Conservation (phyloP, 2,329 filamentous ascomycete genomes). For the Alternaria sp. region DNA sequence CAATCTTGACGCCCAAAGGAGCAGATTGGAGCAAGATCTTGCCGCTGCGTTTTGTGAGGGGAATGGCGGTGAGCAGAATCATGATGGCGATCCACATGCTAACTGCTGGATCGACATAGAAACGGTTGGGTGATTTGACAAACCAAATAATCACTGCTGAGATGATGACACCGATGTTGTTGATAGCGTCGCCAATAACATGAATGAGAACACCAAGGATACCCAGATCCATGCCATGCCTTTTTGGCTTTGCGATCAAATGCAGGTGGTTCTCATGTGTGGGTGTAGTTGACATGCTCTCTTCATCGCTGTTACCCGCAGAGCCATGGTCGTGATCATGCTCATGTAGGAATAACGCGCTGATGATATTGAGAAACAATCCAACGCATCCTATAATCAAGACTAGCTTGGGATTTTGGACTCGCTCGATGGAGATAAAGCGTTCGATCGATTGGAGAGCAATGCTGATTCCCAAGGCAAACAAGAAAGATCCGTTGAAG, state of each 20-base stretch:
- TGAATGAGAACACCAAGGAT: conserved; percentile 77
- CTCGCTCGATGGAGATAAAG: conserved; percentile 65
- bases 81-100: conserved; percentile 76
- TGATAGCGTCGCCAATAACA: conserved; percentile 75
- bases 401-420: conserved; percentile 72
- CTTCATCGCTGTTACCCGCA: conserved; percentile 28
- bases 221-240: conserved; percentile 65
- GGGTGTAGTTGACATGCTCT: conserved; percentile 18
- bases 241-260: conserved; percentile 29
- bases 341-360: conserved; percentile 69
- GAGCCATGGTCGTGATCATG: conserved; percentile 56
- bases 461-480: conserved; percentile 77
- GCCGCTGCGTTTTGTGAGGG: conserved; percentile 69
- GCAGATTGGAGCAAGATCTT: conserved; percentile 74
- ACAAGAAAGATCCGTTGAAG: conserved; percentile 80
- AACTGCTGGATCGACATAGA: conserved; percentile 76
- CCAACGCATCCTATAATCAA: conserved; percentile 75
- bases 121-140: conserved; percentile 64
- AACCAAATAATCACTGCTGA: conserved; percentile 76
- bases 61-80: conserved; percentile 71
- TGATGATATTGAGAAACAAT: conserved; percentile 72
- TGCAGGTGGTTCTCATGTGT: conserved; percentile 42
- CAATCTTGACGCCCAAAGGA: conserved; percentile 66
- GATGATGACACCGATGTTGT: conserved; percentile 79
- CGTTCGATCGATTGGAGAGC: conserved; percentile 77